Conservation (phyloP, 805 yeast genomes). For the Kazachstania africana region DNA sequence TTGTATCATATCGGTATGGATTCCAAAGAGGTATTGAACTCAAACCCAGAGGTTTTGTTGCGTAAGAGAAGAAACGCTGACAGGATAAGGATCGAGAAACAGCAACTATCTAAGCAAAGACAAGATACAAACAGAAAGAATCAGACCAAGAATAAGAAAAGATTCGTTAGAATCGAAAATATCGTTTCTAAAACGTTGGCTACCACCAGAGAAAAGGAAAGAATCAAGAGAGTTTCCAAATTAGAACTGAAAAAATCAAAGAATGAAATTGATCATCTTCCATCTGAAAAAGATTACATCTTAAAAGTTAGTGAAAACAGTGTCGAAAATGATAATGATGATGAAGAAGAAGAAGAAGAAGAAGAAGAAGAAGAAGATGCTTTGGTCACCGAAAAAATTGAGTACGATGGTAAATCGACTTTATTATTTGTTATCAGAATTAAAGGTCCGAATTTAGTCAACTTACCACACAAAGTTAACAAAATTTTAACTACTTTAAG, state of each 20-base stretch:
- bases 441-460: slow-evolving; percentile 51
- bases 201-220: slow-evolving; percentile 52
- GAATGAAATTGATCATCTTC: slow-evolving; percentile 15
- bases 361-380: slow-evolving; percentile 21
- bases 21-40: slow-evolving; percentile 19
- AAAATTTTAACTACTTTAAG: slow-evolving; percentile 51
- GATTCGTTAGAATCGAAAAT: slow-evolving; percentile 64
- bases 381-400: slow-evolving; percentile 23
- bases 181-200: slow-evolving; percentile 57
- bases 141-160: slow-evolving; percentile 33
- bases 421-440: slow-evolving; percentile 58
- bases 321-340: slow-evolving; percentile 6
- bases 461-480: slow-evolving; percentile 52
- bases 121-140: slow-evolving; percentile 35
- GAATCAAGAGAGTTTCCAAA: slow-evolving; percentile 52
- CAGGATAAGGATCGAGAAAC: slow-evolving; percentile 59
- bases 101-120: slow-evolving; percentile 47
- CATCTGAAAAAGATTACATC: slow-evolving; percentile 26
- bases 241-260: slow-evolving; percentile 31
- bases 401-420: slow-evolving; percentile 33
- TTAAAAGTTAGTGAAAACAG: slow-evolving; percentile 22
- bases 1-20: too few relatives aligned
- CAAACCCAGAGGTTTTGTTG: slow-evolving; percentile 67
- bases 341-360: slow-evolving; percentile 5
- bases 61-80: slow-evolving; percentile 74